A percentile compares a stretch with the other conserved stretches of the same genome.
phyloP scores from a whole-genome alignment of 306 rosid species.

The Castanospermum australe region DNA sequence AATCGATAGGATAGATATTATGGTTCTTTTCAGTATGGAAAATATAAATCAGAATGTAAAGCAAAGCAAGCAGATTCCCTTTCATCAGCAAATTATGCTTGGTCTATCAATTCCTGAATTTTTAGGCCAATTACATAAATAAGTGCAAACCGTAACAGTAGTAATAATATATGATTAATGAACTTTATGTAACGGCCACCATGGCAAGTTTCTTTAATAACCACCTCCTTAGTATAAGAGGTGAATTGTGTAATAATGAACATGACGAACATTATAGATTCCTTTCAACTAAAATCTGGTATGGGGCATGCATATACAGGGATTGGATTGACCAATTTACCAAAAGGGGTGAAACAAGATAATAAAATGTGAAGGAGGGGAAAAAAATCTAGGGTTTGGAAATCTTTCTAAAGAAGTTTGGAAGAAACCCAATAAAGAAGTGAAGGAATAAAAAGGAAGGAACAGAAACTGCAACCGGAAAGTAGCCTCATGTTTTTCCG shows the following conservation, averaged over 20 bases:
- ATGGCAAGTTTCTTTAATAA: neutral
- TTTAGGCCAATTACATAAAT: neutral
- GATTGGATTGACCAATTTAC: neutral
- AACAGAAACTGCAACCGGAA: conserved; percentile 12
- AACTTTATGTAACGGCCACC: too few relatives aligned
- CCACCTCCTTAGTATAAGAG: neutral
- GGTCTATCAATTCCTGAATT: neutral
- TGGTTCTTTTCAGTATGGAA: neutral
- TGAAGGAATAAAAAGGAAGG: neutral
- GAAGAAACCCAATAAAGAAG: neutral
- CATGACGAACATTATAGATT: neutral
- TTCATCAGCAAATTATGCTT: neutral
- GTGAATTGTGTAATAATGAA: neutral
- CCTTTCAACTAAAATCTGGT: neutral
- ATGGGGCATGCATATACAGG: neutral
- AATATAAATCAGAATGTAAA: neutral
- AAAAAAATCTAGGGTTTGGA: conserved; percentile 13
- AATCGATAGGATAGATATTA: neutral
- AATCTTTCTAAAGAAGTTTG: neutral
- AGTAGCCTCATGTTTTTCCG: conserved; percentile 32
- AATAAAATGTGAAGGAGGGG: neutral
- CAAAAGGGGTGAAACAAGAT: neutral
- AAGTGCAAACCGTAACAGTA: neutral
- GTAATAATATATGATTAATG: too few relatives aligned
- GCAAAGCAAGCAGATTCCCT: neutral